phyloP scores from a whole-genome alignment of 768 basidiomycete species.

The Termitomyces sp. region DNA sequence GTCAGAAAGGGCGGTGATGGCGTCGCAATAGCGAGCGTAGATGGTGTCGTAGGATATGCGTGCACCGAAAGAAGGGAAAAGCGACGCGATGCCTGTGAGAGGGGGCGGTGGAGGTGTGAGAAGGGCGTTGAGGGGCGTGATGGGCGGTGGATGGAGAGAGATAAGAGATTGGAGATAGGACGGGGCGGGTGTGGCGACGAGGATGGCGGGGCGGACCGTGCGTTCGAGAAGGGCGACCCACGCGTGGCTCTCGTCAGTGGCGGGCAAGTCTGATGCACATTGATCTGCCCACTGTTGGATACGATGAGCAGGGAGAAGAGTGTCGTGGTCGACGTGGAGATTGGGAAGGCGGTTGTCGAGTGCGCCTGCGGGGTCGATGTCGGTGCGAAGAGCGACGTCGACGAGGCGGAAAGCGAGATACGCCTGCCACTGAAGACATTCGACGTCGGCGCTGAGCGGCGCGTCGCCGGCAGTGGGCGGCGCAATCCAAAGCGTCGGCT shows the following conservation, averaged over 20 bases:
- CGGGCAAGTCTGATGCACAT: conserved; percentile 34
- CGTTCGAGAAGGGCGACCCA: conserved; percentile 81
- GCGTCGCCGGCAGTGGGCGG: conserved; percentile 23
- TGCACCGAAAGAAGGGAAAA: conserved; percentile 55
- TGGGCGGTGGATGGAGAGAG: conserved; percentile 10
- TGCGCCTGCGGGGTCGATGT: conserved; percentile 65
- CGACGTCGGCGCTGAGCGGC: conserved; percentile 70
- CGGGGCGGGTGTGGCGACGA: conserved; percentile 44
- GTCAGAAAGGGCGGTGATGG: conserved; percentile 67
- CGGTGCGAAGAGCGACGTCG: conserved; percentile 53
- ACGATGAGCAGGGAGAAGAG: conserved; percentile 56
- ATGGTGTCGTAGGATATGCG: conserved; percentile 48
- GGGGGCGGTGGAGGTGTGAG: conserved; percentile 66
- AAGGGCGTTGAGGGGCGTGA: conserved; percentile 38
- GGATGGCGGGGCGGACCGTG: conserved; percentile 70
- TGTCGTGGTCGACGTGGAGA: conserved; percentile 48
- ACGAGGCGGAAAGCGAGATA: conserved; percentile 68
- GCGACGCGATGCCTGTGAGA: conserved; percentile 59
- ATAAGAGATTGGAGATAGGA: conserved; percentile 1
- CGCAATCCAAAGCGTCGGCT: conserved; percentile 60
- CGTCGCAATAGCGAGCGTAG: conserved; percentile 59
- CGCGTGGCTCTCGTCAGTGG: conserved; percentile 70
- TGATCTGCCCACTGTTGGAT: conserved; percentile 70
- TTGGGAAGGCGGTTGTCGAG: conserved; percentile 66
- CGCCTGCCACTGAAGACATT: conserved; percentile 89